Base-by-base conservation (phyloP, 768 basidiomycete genomes). In the Infundibulicybe gibba region DNA sequence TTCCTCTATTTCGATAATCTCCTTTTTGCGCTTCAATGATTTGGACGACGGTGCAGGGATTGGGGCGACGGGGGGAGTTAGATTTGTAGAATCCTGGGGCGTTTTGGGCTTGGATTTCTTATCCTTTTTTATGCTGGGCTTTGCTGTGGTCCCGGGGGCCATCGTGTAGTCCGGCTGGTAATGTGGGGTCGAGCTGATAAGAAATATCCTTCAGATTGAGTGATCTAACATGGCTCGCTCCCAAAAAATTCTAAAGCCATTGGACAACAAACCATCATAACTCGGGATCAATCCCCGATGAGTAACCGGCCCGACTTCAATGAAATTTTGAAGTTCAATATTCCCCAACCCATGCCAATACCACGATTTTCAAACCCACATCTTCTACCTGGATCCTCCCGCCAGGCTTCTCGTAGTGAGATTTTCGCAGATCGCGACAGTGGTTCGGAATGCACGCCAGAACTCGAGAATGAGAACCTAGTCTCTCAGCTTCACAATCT, bases 341-440 rank as follows among this genome's bases (percentile, higher is more conserved):
- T 25, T 25, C 3, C 25, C 8, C 25, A 25, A 8, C 3, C 25
- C 25, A 58, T 61, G 58, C 32, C 60, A 53, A 65, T 62, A 35
- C 68, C 67, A 41, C 74, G 66, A 52, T 78, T 71, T 53, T 58
- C 62, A 32, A 79, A 79, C 58, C 78, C 77, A 11, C 74, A 78
- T 63, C 57, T 63, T 32, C 51, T 70, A 13, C 57, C 60, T 32
- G 66, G 66, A 14, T 50, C 59, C 1, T 55, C 63, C 6, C 54
- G 68, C 37, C 41, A 37, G 5, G 65, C 69, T 0, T 69, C 76
- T 34, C 71, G 79, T 9, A 54, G 61, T 40, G 57, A 67, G 13
- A 45, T 66, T 2, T 61, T 51, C 35, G 39, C 13, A 20, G 47
- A 56, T 35, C 43, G 53, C 10, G 51, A 45, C 5, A 52, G 51